Evolutionary conservation across 208 protist species (phyloP).

Genomic region (Crithidia expoeki): DNA sequence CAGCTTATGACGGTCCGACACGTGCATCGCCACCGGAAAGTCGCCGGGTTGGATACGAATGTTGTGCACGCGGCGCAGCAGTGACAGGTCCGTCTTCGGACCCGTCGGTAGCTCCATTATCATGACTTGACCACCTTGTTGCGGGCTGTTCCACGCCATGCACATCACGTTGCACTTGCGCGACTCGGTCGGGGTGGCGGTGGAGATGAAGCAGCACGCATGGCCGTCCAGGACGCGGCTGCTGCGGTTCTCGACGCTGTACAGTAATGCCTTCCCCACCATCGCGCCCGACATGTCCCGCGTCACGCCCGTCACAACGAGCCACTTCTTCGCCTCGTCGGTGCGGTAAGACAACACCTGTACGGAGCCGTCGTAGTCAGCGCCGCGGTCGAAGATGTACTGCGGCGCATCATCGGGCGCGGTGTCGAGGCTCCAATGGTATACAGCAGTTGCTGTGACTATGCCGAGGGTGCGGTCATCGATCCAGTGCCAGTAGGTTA

Average conservation of each 20-base stretch:
- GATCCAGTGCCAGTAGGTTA: conserved; percentile 98
- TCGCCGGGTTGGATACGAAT: conserved; percentile 89
- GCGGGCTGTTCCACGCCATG: conserved; percentile 92
- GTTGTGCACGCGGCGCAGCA: conserved; percentile 58
- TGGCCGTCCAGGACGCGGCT: conserved; percentile 97
- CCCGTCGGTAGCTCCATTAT: conserved; percentile 92
- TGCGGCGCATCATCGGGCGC: conserved; percentile 86
- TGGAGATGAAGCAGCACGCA: conserved; percentile 94
- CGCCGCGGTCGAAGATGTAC: conserved; percentile 96
- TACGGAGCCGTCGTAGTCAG: conserved; percentile 82
- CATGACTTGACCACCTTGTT: conserved; percentile 83
- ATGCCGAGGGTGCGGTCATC: conserved; percentile 94
- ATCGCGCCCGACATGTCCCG: conserved; percentile 73
- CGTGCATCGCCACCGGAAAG: conserved; percentile 98
- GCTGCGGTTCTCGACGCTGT: conserved; percentile 96
- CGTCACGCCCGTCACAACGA: conserved; percentile 95
- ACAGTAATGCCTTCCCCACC: conserved; percentile 97
- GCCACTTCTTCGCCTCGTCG: conserved; percentile 95
- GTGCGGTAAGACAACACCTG: conserved; percentile 98
- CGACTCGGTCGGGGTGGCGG: conserved; percentile 63
- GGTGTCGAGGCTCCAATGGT: conserved; percentile 97
- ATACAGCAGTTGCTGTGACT: conserved; percentile 95
- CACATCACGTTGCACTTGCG: conserved; percentile 94
- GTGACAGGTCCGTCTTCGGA: conserved; percentile 75
- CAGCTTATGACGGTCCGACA: conserved; percentile 95